These are phyloP conservation scores for Inonotus obliquus DNA, from an alignment of 1,284 basidiomycete species.

Conservation along the genomic window DNA sequence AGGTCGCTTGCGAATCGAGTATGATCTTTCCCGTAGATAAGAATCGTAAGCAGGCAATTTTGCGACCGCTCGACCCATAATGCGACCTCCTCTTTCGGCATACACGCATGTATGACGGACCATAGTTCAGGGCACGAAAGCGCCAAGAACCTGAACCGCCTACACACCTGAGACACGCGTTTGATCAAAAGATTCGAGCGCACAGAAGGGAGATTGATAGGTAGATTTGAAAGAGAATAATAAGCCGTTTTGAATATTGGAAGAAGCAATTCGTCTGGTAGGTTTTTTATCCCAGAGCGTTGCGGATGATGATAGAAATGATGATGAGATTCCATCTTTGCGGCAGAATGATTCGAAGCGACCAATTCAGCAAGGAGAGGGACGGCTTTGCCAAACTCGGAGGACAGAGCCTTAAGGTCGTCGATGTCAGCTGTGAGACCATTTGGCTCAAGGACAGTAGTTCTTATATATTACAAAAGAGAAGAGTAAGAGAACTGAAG, in stretches of 20 bases:
- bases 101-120: conserved; percentile 5
- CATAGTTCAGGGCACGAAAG: conserved; percentile 9
- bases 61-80: conserved; percentile 6
- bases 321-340: background rate
- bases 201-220: conserved; percentile 4
- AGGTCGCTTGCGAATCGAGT: conserved; percentile 11
- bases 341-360: background rate
- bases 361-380: conserved; percentile 8
- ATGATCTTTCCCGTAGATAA: conserved; percentile 12
- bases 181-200: conserved; percentile 11
- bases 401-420: conserved; percentile 5
- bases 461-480: background rate
- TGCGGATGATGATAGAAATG: no score
- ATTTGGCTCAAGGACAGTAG: background rate
- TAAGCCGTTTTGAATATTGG: conserved; percentile 8
- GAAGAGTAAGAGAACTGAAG: background rate
- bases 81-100: conserved; percentile 4
- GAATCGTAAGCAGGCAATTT: background rate
- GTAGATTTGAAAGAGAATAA: conserved; percentile 1
- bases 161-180: conserved; percentile 9
- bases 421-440: background rate
- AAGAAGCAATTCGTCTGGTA: conserved; percentile 9
- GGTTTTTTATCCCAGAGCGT: background rate
- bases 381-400: conserved; percentile 4
- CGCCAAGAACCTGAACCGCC: conserved; percentile 1